Base-by-base conservation (phyloP, 768 basidiomycete genomes). In the Lanmaoa rubissima region DNA sequence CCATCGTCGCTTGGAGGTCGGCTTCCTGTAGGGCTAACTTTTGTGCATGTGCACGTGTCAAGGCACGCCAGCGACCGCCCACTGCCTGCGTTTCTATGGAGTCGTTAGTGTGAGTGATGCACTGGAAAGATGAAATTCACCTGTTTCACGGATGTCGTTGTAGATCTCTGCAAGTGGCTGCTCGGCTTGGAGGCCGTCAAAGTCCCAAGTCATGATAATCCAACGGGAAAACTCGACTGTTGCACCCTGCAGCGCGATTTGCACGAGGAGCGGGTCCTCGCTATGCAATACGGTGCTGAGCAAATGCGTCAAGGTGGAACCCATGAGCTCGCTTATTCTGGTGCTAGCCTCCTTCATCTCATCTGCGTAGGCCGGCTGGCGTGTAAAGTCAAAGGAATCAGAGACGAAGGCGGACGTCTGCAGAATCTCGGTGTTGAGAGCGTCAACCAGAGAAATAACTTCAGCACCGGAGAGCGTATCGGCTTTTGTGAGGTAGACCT, bases 41-140 rank as follows among this genome's bases (percentile, higher is more conserved):
- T 43, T 76, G 66, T 19, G 78, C 74, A 51, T 83, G 79, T 28
- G 71, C 69, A 48, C 79, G 74, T 28, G 83, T 84, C 59, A 85
- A 58, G 26, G 82, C 77, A 54, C 83, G 76, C 83, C 83, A 85
- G 28, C 78, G 73, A 48, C 82, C 83, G 16, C 82, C 77, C 31
- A 80, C 75, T 1, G 78, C 74, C 65, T 82, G 82, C 28, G 75
- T 73, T 63, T 84, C 82, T 81, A 51, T 10, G 7, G 21, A 14
- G 50, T 13, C 19, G 48, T 67, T 11, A 66, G 59, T 0, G 40
- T 35, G 10, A 17, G 46, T 21, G 0, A 13, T 17, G 17, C 10
- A 11, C 6, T 2, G 35, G 31, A 35, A 41, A 13, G 17, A 26
- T 24, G 35, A 11, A 9, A 49, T 70, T 51, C 51, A 80, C 82